phyloP scores from a whole-genome alignment of 2,329 filamentous ascomycete species.

The Magnaporthiopsis poae region DNA sequence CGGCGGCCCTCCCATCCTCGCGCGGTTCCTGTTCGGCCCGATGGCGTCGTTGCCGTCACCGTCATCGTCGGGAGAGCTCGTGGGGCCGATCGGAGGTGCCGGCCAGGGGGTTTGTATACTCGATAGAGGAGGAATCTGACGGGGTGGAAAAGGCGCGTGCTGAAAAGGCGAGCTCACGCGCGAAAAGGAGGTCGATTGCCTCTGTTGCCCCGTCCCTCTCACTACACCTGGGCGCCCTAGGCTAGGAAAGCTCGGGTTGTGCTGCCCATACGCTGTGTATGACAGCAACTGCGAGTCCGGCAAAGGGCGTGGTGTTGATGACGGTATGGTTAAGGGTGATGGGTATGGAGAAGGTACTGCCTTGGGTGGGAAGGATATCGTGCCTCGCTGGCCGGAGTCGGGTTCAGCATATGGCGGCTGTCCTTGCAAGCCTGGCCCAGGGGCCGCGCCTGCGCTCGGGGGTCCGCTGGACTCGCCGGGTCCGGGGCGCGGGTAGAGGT shows the following conservation, averaged over 20 bases:
- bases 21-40: not conserved
- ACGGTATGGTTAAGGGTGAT: too few species aligned
- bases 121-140: not conserved
- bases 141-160: not conserved
- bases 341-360: not conserved
- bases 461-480: not conserved
- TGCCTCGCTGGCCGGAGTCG: not conserved
- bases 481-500: not conserved
- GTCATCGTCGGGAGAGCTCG: not conserved
- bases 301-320: not conserved
- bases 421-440: slow-evolving; percentile 11
- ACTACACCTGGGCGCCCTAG: not conserved
- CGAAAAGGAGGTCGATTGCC: not conserved
- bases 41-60: not conserved
- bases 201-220: not conserved
- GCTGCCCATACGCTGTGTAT: not conserved
- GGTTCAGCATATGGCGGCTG: not conserved
- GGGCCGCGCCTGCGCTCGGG: not conserved
- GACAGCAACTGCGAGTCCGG: too few species aligned
- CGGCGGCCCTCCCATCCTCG: not conserved
- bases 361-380: not conserved
- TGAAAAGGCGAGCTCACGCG: not conserved
- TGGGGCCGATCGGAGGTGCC: not conserved
- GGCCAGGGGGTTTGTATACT: not conserved
- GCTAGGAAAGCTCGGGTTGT: not conserved